Evolutionary conservation across 2,329 filamentous ascomycete species (phyloP), one percentile per base, ranked within the genome.

Genomic region (Pezicula radicicola): DNA sequence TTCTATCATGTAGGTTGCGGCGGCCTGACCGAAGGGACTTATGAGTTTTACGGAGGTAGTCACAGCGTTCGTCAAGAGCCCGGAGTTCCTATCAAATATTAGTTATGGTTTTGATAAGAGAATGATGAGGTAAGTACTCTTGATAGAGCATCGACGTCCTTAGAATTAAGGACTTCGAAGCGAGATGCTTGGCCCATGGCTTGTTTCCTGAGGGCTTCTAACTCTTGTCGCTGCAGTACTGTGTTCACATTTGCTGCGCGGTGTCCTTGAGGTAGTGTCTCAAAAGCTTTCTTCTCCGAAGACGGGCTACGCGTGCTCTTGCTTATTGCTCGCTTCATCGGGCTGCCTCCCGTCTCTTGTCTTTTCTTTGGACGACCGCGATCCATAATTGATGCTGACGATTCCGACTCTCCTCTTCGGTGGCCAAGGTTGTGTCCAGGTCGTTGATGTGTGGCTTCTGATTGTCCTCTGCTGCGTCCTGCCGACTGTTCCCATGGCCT

Each of bases 11-110:
- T 4, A 92, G 78, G 64, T 88, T 90, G 58, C 88, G 86, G 27
- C 89, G 84, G 1, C 87, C 88, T n/a, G 84, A 79, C 13, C 88
- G 81, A 15, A 93, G 78, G 5, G 87, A 89, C 48, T 81, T 85
- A 70, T 91, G 89, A 0, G 88, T 92, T 55, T 83, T 86, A 44
- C 88, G 84, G 46, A 92, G 81, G 63, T 91, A 91, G 59, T 91
- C 87, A 50, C 85, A 88, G 51, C 88, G 82, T 64, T 90, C 86
- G 61, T 92, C 88, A n/a, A 92, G 75, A 52, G 80, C 82, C 46
- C 85, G 82, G 49, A 91, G 83, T 71, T 92, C 89, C 81, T 87
- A 58, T 21, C 28, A 21, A 25, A 12, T 48, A 27, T 60, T 48
- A 47, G 52, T 44, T 44, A 41, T 2, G 33, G 5, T 12, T n/a